Base-by-base conservation (phyloP, 2,329 filamentous ascomycete genomes). In the Fusarium citri region DNA sequence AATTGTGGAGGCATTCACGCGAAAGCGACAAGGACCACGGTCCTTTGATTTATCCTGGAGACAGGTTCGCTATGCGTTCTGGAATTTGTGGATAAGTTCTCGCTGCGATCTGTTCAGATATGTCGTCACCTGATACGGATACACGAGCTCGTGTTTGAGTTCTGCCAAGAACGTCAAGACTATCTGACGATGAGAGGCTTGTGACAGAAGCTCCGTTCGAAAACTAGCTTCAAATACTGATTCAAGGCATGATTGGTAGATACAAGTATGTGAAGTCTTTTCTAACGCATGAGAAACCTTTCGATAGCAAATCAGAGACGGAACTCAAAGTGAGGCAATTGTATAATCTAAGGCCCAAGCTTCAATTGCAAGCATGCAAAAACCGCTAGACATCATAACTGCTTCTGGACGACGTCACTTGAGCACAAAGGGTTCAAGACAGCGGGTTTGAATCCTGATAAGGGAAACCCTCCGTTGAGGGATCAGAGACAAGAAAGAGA, bases 401-500 rank as follows among this genome's bases (percentile, higher is more conserved):
- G 28, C 26, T 66, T 47, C 59, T 41, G 18, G 47, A 62, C 71
- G 57, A 74, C 72, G 71, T 74, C 71, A 71, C 64, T 64, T 43
- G 57, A 47, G 51, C 55, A 49, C 34, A 51, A 57, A 46, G 31
- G 30, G 56, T 66, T 69, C 25, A 69, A 71, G 68, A 50, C 57
- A 64, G 43, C 54, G 65, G 69, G 30, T 23, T 54, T 28, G 20
- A 48, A n/a, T 14, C 69, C 65, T n/a, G 34, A 60, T 62, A 50
- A 16, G 49, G 69, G 23, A 55, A 40, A 45, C 22, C 46, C 51
- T 49, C 60, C 66, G 66, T 54, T 63, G 51, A 66, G 40, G 72
- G 72, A 74, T 74, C 69, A 69, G 53, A 72, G 64, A 68, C 62
- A 59, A 63, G 34, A 37, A 55, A 64, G 61, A 69, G 64, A 45